Evolutionary conservation across 164 flowering plant species (phyloP).

Genomic region (Magnolia kwangsiensis): DNA sequence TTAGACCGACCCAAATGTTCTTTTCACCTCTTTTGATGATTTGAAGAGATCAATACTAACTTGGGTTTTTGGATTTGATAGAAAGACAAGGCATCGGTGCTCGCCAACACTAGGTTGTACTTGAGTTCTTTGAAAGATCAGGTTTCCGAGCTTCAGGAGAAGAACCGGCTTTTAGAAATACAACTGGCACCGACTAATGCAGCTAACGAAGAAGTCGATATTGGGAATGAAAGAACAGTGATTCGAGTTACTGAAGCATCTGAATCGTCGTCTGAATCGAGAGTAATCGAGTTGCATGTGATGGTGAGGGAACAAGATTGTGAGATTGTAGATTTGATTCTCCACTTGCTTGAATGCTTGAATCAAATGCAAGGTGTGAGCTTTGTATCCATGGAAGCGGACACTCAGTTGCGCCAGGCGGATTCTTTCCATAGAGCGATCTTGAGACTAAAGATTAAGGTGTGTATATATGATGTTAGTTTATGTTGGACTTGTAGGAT

Average conservation of each 20-base stretch:
- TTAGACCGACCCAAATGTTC: not conserved
- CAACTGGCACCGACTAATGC: slow-evolving; percentile 16
- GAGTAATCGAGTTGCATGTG: slow-evolving; percentile 41
- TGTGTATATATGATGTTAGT: slow-evolving; percentile 7
- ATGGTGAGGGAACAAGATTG: slow-evolving; percentile 33
- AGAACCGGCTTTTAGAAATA: slow-evolving; percentile 45
- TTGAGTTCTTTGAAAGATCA: slow-evolving; percentile 43
- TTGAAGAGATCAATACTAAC: not conserved
- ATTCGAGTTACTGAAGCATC: slow-evolving; percentile 27
- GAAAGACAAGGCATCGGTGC: slow-evolving; percentile 84
- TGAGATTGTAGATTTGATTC: slow-evolving; percentile 30
- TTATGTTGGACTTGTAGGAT: not conserved
- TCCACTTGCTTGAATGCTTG: slow-evolving; percentile 48
- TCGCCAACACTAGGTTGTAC: slow-evolving; percentile 46
- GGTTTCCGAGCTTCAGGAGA: slow-evolving; percentile 46
- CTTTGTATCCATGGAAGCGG: slow-evolving; percentile 41
- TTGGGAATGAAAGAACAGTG: slow-evolving; percentile 19
- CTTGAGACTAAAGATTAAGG: slow-evolving; percentile 45
- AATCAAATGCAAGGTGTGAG: slow-evolving; percentile 33
- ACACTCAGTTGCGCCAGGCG: slow-evolving; percentile 21
- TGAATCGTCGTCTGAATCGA: slow-evolving; percentile 32
- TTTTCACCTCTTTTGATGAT: not conserved
- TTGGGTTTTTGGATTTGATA: slow-evolving; percentile 12
- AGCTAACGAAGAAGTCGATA: slow-evolving; percentile 10
- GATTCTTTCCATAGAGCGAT: slow-evolving; percentile 16